These are phyloP conservation scores for Wallacemonas sp. DNA, from an alignment of 208 protist species.

Conservation along the genomic window DNA sequence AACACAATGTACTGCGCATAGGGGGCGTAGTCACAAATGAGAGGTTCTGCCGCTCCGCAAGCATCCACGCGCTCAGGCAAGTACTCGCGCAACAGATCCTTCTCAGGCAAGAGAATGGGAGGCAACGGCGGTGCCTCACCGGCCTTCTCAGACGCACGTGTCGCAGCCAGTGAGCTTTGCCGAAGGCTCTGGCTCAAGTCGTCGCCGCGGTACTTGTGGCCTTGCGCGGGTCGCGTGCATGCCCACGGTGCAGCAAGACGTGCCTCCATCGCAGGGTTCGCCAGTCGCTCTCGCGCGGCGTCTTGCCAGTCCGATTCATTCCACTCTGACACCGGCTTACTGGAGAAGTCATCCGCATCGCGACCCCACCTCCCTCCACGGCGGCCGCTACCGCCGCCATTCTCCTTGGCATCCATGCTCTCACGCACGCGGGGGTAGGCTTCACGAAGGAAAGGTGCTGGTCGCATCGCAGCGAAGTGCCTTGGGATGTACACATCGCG, in stretches of 20 bases:
- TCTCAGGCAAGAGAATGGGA: slow-evolving; percentile 18
- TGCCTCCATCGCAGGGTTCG: neutral
- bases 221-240: neutral
- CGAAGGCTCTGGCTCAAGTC: neutral
- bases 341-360: too few species aligned
- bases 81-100: slow-evolving; percentile 68
- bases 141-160: neutral
- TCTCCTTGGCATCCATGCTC: neutral
- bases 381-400: neutral
- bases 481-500: slow-evolving; percentile 51
- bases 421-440: slow-evolving; percentile 74
- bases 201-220: neutral
- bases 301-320: neutral
- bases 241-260: neutral
- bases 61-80: slow-evolving; percentile 45
- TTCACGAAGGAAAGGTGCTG: slow-evolving; percentile 53
- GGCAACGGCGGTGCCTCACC: neutral
- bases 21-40: slow-evolving; percentile 63
- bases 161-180: neutral
- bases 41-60: slow-evolving; percentile 43
- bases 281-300: slow-evolving; percentile 1
- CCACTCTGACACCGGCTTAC: neutral
- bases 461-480: slow-evolving; percentile 54
- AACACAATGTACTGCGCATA: slow-evolving; percentile 70
- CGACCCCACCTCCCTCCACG: too few species aligned